These are phyloP conservation scores for Scedosporium dehoogii DNA, from an alignment of 2,329 filamentous ascomycete species.

Conservation along the genomic window DNA sequence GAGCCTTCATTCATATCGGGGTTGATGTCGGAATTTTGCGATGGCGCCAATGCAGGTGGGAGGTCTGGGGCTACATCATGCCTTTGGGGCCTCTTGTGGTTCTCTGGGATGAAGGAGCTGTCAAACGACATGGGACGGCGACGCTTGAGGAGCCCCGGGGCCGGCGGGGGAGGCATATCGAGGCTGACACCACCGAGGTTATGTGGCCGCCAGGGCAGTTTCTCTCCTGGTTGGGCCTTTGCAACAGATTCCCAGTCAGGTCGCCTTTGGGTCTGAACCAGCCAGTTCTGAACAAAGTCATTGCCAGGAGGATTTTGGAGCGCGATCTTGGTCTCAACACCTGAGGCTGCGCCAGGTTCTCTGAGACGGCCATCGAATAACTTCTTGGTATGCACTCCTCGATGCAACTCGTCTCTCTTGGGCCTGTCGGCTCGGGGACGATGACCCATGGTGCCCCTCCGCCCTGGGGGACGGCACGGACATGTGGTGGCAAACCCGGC, in stretches of 20 bases:
- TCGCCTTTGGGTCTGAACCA: slow-evolving; percentile 2
- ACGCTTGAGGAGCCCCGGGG: background rate
- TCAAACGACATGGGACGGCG: background rate
- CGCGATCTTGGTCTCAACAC: background rate
- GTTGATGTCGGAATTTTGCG: background rate
- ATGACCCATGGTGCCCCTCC: no score
- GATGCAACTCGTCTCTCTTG: no score
- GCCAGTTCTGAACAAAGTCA: slow-evolving; percentile 2
- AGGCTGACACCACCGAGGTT: background rate
- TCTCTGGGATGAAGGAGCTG: slow-evolving; percentile 4
- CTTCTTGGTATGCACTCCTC: no score
- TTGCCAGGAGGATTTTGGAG: background rate
- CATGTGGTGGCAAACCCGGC: no score
- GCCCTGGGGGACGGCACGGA: no score
- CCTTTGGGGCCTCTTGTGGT: background rate
- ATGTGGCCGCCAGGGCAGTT: background rate
- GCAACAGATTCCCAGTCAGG: background rate
- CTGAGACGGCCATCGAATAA: background rate
- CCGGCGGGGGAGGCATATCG: background rate
- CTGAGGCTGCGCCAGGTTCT: background rate
- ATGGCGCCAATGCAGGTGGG: background rate
- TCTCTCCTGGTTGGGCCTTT: background rate
- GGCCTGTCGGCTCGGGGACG: no score
- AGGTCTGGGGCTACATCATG: background rate
- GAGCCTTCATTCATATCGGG: background rate